Evolutionary conservation across 1,139 yeast species (phyloP).

Genomic region (Spathaspora sp.): DNA sequence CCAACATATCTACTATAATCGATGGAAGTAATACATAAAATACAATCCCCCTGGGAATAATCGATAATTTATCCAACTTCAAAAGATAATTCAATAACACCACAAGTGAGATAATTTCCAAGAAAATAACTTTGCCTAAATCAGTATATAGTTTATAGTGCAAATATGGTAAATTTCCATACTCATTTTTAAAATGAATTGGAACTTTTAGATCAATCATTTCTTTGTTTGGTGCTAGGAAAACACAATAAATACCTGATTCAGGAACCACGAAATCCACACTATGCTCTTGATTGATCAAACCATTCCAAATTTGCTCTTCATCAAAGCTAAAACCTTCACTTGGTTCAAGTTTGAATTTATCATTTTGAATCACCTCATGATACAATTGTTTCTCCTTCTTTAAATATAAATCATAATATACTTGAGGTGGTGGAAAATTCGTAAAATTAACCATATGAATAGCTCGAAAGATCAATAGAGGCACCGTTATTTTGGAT

Average conservation of each 20-base stretch:
- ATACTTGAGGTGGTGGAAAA: slow-evolving; percentile 21
- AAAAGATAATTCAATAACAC: slow-evolving; percentile 29
- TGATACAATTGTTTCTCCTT: slow-evolving; percentile 15
- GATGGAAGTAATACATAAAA: slow-evolving; percentile 30
- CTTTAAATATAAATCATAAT: slow-evolving; percentile 11
- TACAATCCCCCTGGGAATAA: slow-evolving; percentile 32
- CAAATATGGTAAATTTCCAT: slow-evolving; percentile 29
- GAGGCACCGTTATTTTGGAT: slow-evolving; percentile 19
- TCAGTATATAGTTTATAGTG: slow-evolving; percentile 22
- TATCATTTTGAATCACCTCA: slow-evolving; percentile 13
- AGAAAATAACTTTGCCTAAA: slow-evolving; percentile 16
- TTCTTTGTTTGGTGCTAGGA: slow-evolving; percentile 27
- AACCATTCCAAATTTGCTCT: slow-evolving; percentile 11
- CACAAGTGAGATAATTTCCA: slow-evolving; percentile 20
- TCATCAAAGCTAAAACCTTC: slow-evolving; percentile 8
- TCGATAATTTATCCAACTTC: slow-evolving; percentile 29
- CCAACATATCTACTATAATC: slow-evolving; percentile 13
- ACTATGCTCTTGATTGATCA: slow-evolving; percentile 8
- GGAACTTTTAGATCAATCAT: slow-evolving; percentile 18
- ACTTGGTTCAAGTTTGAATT: slow-evolving; percentile 10
- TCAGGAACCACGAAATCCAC: slow-evolving; percentile 18
- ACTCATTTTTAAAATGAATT: slow-evolving; percentile 22
- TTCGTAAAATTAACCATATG: slow-evolving; percentile 24
- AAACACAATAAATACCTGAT: slow-evolving; percentile 37
- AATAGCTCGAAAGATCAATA: slow-evolving; percentile 24